Percentiles rank a stretch among this genome's conserved stretches.
Evolutionary conservation across 371 early-diverging fungal genomes (phyloP).

Genomic region (Apophysomyces ossiformis): DNA sequence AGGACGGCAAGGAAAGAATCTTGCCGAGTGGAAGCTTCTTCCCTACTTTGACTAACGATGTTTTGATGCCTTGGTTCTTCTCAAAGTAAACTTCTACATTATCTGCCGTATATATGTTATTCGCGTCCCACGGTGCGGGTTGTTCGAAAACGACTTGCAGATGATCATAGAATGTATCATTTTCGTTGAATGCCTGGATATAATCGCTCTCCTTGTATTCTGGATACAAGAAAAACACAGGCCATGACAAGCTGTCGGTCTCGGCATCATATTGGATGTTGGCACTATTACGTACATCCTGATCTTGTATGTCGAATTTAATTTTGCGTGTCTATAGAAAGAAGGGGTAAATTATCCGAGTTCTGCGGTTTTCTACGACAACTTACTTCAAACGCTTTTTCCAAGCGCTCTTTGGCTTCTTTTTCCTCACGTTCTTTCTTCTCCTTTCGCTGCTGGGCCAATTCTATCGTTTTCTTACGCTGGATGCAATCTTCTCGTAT

Average conservation of each 20-base stretch:
- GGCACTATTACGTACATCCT: conserved; percentile 46
- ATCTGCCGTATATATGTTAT: conserved; percentile 68
- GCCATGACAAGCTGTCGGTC: conserved; percentile 75
- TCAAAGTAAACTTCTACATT: conserved; percentile 84
- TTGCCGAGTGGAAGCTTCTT: conserved; percentile 57
- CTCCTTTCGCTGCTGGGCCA: conserved; percentile 50
- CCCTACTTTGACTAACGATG: conserved; percentile 74
- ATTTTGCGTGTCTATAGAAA: conserved; percentile 57
- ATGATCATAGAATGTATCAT: conserved; percentile 83
- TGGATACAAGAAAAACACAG: conserved; percentile 94
- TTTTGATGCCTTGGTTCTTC: conserved; percentile 55
- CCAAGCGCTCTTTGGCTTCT: conserved; percentile 49
- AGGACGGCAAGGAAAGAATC: conserved; percentile 61
- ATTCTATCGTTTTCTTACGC: conserved; percentile 45
- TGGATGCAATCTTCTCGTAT: conserved; percentile 47
- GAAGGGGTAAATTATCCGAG: conserved; percentile 9
- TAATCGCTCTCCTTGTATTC: conserved; percentile 92
- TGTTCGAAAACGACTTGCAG: conserved; percentile 84
- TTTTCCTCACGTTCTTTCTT: conserved; percentile 50
- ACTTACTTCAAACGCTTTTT: conserved; percentile 54
- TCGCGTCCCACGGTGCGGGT: conserved; percentile 84
- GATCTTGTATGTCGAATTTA: conserved; percentile 49
- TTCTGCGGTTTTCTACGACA: neutral
- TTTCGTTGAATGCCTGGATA: conserved; percentile 86
- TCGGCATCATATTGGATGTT: conserved; percentile 71